These are phyloP conservation scores for Candida smagusa DNA, from an alignment of 1,139 yeast species.

Conservation along the genomic window DNA sequence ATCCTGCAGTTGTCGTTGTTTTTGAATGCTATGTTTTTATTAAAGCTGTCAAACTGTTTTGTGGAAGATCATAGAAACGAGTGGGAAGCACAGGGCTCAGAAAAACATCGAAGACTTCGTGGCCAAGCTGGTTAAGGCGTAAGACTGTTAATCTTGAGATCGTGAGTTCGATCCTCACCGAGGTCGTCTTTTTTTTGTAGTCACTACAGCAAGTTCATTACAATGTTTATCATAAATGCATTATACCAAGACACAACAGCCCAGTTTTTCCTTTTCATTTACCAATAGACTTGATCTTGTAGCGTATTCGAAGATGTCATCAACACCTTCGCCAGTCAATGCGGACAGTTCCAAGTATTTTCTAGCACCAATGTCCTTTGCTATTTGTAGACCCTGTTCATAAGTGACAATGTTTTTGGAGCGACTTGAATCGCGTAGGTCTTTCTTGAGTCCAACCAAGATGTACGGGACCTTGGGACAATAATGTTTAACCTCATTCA, in stretches of 20 bases:
- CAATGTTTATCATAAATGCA: not conserved
- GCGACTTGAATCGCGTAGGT: conserved; percentile 39
- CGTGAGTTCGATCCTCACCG: conserved; percentile 18
- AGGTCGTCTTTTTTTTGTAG: conserved; percentile 9
- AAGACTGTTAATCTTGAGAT: conserved; percentile 17
- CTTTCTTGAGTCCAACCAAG: conserved; percentile 69
- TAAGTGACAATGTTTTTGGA: conserved; percentile 33
- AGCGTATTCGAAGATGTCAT: conserved; percentile 75
- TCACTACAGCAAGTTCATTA: not conserved
- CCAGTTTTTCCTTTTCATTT: conserved; percentile 23
- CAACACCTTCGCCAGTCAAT: conserved; percentile 78
- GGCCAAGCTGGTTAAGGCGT: conserved; percentile 20
- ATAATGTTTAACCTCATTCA: conserved; percentile 62
- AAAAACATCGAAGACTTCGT: conserved; percentile 14
- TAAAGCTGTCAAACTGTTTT: not conserved
- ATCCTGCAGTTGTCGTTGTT: conserved; percentile 31
- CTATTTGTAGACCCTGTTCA: conserved; percentile 57
- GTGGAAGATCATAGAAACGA: not conserved
- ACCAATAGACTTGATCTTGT: conserved; percentile 61
- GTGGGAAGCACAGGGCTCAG: not conserved
- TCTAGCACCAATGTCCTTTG: conserved; percentile 66
- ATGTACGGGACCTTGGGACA: conserved; percentile 67
- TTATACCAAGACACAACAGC: conserved; percentile 36
- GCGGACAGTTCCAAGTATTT: conserved; percentile 72
- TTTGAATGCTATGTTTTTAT: conserved; percentile 8